Percentiles rank a stretch among this genome's conserved stretches.
phyloP scores from a whole-genome alignment of 2,329 filamentous ascomycete species.

The Verticillium nonalfalfae region DNA sequence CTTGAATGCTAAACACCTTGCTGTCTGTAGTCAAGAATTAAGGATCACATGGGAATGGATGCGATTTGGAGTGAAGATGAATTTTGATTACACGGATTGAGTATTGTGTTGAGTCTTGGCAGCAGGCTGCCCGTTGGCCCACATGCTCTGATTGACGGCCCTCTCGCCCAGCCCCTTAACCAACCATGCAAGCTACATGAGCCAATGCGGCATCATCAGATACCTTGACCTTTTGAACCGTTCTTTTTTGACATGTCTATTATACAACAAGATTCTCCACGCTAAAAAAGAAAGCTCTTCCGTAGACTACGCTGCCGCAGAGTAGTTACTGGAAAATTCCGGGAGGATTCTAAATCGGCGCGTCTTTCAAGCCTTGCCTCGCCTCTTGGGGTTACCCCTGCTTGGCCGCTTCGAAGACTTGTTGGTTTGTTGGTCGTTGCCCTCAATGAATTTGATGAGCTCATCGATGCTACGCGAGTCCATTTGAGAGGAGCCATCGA shows the following conservation, averaged over 20 bases:
- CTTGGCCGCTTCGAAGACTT: conserved; percentile 48
- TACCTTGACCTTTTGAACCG: too few relatives aligned
- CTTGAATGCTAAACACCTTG: neutral
- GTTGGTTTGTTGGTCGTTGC: conserved; percentile 47
- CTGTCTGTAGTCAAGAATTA: neutral
- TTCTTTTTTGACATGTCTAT: neutral
- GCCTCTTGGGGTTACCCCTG: conserved; percentile 49
- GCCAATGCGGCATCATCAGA: neutral
- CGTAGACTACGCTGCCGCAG: neutral
- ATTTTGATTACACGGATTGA: neutral
- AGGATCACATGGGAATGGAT: too few relatives aligned
- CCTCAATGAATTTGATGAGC: conserved; percentile 90
- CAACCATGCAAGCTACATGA: neutral
- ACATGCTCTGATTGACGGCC: neutral
- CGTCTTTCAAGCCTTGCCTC: conserved; percentile 23
- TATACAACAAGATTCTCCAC: neutral
- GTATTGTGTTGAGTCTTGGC: too few relatives aligned
- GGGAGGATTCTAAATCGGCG: neutral
- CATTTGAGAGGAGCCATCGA: conserved; percentile 30
- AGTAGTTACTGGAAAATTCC: neutral
- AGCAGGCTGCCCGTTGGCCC: neutral
- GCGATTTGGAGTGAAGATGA: conserved; percentile 1
- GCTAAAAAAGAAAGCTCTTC: too few relatives aligned
- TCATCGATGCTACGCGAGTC: conserved; percentile 88
- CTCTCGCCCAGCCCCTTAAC: neutral